Percentiles rank a stretch among this genome's conserved stretches.
Evolutionary conservation across 495 filamentous ascomycete species (phyloP).

Genomic region (Xylaria acuta): DNA sequence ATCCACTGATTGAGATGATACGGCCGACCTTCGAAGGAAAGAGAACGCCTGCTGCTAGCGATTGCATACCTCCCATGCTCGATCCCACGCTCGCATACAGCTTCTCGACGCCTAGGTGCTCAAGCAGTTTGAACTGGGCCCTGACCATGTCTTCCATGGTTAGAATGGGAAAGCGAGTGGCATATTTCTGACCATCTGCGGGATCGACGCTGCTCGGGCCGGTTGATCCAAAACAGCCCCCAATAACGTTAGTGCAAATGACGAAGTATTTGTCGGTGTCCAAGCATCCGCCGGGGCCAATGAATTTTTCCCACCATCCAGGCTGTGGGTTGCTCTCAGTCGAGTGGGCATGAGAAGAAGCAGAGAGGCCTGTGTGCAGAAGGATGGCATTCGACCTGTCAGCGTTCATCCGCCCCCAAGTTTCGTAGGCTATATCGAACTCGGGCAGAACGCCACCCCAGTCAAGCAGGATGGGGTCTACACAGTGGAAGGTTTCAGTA

Average conservation of each 20-base stretch:
- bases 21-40: conserved; percentile 81
- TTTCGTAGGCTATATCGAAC: conserved; percentile 91
- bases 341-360: conserved; percentile 94
- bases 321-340: conserved; percentile 83
- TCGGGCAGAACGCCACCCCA: conserved; percentile 89
- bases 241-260: conserved; percentile 96
- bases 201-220: conserved; percentile 90
- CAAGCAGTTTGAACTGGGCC: conserved; percentile 90
- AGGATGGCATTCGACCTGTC: conserved; percentile 90
- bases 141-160: conserved; percentile 98
- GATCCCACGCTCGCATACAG: conserved; percentile 93
- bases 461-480: conserved; percentile 81
- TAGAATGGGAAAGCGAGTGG: conserved; percentile 94
- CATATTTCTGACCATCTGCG: conserved; percentile 84
- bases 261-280: conserved; percentile 92
- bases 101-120: conserved; percentile 76
- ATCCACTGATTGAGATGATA: conserved; percentile 90
- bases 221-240: conserved; percentile 95
- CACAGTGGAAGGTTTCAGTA: conserved; percentile 75
- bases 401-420: conserved; percentile 84
- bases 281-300: conserved; percentile 83
- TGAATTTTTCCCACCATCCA: conserved; percentile 99
- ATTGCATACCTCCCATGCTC: conserved; percentile 99
- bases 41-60: conserved; percentile 84
- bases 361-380: conserved; percentile 91